Percentiles rank a stretch among this genome's conserved stretches.
These are phyloP conservation scores for Melaleuca quinquenervia DNA, from an alignment of 345 rosid species.

Conservation along the genomic window DNA sequence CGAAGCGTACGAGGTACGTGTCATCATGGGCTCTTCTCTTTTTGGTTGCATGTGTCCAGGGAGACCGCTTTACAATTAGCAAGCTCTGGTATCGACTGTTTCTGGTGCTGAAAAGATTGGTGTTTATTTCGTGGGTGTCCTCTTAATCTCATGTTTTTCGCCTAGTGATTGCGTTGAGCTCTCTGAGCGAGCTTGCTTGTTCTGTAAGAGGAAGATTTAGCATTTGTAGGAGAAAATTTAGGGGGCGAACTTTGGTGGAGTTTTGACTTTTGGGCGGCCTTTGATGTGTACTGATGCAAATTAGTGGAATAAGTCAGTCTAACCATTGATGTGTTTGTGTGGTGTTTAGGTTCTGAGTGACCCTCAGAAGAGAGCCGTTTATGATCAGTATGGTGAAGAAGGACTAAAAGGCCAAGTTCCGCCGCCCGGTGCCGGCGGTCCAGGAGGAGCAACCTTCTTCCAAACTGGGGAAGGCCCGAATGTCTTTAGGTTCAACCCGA, in stretches of 20 bases:
- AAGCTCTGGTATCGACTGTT: neutral
- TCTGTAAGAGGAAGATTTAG: neutral
- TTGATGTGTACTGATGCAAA: neutral
- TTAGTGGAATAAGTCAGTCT: neutral
- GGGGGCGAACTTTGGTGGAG: neutral
- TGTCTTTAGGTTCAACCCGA: slow-evolving; percentile 50
- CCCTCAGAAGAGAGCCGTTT: slow-evolving; percentile 66
- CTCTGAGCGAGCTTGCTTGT: neutral
- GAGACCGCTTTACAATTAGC: neutral
- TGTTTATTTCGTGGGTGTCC: neutral
- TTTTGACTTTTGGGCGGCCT: neutral
- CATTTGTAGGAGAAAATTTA: neutral
- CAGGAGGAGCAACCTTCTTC: slow-evolving; percentile 63
- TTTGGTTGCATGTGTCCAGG: neutral
- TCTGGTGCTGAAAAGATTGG: neutral
- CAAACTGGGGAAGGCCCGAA: slow-evolving; percentile 58
- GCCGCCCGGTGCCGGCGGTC: slow-evolving; percentile 53
- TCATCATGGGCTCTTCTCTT: neutral
- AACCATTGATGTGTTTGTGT: neutral
- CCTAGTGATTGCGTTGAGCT: neutral
- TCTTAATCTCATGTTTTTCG: neutral
- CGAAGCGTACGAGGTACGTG: slow-evolving; percentile 65
- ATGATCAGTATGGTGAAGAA: slow-evolving; percentile 83
- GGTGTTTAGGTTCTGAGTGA: slow-evolving; percentile 62
- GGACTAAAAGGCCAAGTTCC: slow-evolving; percentile 73